phyloP scores from a whole-genome alignment of 352 stramenopile genomes.

The Phytophthora nicotianae region DNA sequence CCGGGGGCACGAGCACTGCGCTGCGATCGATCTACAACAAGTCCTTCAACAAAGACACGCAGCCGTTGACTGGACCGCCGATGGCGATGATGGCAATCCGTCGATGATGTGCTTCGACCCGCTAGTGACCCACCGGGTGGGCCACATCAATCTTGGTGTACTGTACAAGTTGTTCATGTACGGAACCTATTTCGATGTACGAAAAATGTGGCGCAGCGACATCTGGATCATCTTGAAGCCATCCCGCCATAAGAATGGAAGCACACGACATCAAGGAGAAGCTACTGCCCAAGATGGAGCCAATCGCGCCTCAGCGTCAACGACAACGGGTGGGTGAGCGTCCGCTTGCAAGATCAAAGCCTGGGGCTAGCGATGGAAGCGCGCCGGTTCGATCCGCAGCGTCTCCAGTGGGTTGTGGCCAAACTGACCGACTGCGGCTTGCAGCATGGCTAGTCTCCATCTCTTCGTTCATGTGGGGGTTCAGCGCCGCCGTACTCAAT shows the following conservation, averaged over 20 bases:
- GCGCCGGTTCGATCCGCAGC: not conserved
- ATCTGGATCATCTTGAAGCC: conserved; percentile 19
- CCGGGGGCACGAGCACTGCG: not conserved
- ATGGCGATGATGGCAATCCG: not conserved
- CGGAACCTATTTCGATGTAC: not conserved
- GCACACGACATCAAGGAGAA: conserved; percentile 47
- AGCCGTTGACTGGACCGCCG: conserved; percentile 3
- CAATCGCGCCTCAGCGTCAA: conserved; percentile 20
- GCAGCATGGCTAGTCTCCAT: conserved; percentile 68
- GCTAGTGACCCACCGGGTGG: not conserved
- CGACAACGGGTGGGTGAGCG: conserved; percentile 18
- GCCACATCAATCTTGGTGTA: conserved; percentile 6
- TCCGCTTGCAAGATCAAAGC: conserved; percentile 8
- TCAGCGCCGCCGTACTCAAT: conserved; percentile 71
- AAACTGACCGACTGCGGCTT: conserved; percentile 47
- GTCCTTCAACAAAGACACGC: conserved; percentile 3
- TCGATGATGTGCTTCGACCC: not conserved
- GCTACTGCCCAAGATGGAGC: conserved; percentile 35
- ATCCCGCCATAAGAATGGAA: conserved; percentile 20
- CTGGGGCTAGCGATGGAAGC: not conserved
- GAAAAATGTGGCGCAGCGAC: conserved; percentile 1
- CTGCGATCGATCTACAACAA: not conserved
- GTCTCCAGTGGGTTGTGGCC: conserved; percentile 15
- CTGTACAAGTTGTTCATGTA: too few relatives aligned
- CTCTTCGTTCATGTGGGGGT: conserved; percentile 85